Evolutionary conservation across 495 filamentous ascomycete genomes (phyloP).

Genomic region (Penicillium steckii): DNA sequence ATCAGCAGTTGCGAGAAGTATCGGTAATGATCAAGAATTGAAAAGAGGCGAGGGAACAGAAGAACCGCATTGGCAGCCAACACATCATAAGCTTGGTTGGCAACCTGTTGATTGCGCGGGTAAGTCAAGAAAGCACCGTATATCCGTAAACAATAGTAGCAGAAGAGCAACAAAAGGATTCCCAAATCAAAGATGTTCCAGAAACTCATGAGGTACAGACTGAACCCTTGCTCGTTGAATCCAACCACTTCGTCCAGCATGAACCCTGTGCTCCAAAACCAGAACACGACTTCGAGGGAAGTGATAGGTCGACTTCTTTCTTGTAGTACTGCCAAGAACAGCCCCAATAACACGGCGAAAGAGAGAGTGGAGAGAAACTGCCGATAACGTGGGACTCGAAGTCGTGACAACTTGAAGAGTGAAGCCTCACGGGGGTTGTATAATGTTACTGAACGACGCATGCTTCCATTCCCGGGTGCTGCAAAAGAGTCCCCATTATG

Average conservation of each 20-base stretch:
- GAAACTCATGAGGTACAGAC: slow-evolving; percentile 92
- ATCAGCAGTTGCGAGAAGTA: slow-evolving; percentile 95
- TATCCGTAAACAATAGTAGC: slow-evolving; percentile 84
- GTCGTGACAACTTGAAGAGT: slow-evolving; percentile 81
- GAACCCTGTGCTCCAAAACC: slow-evolving; percentile 95
- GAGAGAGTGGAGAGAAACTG: slow-evolving; percentile 85
- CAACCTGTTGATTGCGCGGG: slow-evolving; percentile 58
- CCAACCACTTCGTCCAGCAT: slow-evolving; percentile 95
- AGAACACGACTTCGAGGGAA: slow-evolving; percentile 79
- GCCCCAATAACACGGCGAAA: slow-evolving; percentile 73
- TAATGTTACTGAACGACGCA: slow-evolving; percentile 74
- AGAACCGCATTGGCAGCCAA: slow-evolving; percentile 86
- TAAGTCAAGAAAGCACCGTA: slow-evolving; percentile 80
- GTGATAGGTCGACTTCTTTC: slow-evolving; percentile 74
- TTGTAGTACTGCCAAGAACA: slow-evolving; percentile 75
- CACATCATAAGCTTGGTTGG: slow-evolving; percentile 84
- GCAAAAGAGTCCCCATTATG: slow-evolving; percentile 4
- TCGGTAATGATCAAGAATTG: slow-evolving; percentile 86
- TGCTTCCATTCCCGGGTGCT: slow-evolving; percentile 29
- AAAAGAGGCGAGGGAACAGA: slow-evolving; percentile 86
- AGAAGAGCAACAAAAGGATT: slow-evolving; percentile 79
- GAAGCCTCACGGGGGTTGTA: slow-evolving; percentile 90
- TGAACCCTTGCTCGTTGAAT: slow-evolving; percentile 91
- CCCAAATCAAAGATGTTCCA: slow-evolving; percentile 95
- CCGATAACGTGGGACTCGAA: slow-evolving; percentile 87